phyloP scores from a whole-genome alignment of 192 early-diverging fungal genomes.

The Rhizoclosmatium globosum region DNA sequence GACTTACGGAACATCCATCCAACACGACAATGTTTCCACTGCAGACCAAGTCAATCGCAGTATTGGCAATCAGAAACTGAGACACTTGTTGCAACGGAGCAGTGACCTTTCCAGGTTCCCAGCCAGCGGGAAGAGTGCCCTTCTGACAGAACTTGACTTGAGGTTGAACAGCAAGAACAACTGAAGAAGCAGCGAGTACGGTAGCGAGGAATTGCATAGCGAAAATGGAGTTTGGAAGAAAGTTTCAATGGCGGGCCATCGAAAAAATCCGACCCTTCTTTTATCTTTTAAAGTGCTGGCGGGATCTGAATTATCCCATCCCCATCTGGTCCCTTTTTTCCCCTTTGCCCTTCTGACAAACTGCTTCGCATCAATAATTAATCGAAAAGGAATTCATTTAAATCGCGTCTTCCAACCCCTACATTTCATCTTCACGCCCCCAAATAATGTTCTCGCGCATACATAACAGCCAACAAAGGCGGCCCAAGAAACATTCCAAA shows the following conservation, averaged over 20 bases:
- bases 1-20: slow-evolving; percentile 16
- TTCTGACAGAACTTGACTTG: slow-evolving; percentile 16
- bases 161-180: background rate
- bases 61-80: slow-evolving; percentile 3
- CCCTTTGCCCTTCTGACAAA: too few relatives aligned
- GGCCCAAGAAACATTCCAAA: slow-evolving; percentile 80
- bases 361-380: too few relatives aligned
- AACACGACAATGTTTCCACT: slow-evolving; percentile 15
- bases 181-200: background rate
- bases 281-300: too few relatives aligned
- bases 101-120: slow-evolving; percentile 2
- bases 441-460: slow-evolving; percentile 6
- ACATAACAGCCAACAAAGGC: slow-evolving; percentile 27
- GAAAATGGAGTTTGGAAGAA: too few relatives aligned
- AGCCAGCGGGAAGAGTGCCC: slow-evolving; percentile 7
- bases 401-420: background rate
- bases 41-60: background rate
- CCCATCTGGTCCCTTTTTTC: too few relatives aligned
- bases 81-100: background rate
- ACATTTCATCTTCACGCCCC: background rate
- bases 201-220: too few relatives aligned
- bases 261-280: too few relatives aligned
- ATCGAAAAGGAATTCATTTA: background rate
- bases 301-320: too few relatives aligned
- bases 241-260: too few relatives aligned